phyloP scores from a whole-genome alignment of 139 green algal species.

The Chlamydomonas schloesseri region DNA sequence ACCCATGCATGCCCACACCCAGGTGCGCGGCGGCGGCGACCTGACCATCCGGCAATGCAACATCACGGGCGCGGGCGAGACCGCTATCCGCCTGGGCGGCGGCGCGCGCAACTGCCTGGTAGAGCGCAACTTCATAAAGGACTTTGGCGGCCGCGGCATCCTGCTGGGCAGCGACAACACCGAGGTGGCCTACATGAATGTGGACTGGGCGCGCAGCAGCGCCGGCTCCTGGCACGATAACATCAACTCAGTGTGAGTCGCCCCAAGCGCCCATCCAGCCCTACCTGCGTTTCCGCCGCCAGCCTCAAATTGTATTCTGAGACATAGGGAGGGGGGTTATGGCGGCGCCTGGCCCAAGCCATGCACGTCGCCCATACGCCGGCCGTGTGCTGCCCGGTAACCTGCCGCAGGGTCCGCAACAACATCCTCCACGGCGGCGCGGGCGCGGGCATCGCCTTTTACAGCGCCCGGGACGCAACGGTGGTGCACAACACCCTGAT shows the following conservation, averaged over 20 bases:
- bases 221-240: conserved; percentile 17
- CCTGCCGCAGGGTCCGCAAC: conserved; percentile 4
- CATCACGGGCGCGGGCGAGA: not conserved
- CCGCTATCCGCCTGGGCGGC: conserved; percentile 26
- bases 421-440: conserved; percentile 31
- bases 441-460: conserved; percentile 40
- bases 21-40: conserved; percentile 17
- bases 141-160: conserved; percentile 37
- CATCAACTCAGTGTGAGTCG: conserved; percentile 7
- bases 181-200: conserved; percentile 17
- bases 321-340: too few relatives aligned
- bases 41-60: conserved; percentile 2
- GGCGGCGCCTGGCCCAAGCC: too few relatives aligned
- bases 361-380: too few relatives aligned
- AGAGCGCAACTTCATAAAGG: conserved; percentile 14
- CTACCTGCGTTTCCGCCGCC: too few relatives aligned
- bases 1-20: not conserved
- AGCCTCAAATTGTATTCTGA: too few relatives aligned
- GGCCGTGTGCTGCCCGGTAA: too few relatives aligned
- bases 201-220: conserved; percentile 18
- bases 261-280: too few relatives aligned
- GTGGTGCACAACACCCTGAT: conserved; percentile 45
- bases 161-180: conserved; percentile 37
- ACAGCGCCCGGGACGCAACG: conserved; percentile 11
- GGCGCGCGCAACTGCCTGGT: conserved; percentile 30